Conservation (phyloP, 2,329 filamentous ascomycete species). For the Fusarium chaquense region DNA sequence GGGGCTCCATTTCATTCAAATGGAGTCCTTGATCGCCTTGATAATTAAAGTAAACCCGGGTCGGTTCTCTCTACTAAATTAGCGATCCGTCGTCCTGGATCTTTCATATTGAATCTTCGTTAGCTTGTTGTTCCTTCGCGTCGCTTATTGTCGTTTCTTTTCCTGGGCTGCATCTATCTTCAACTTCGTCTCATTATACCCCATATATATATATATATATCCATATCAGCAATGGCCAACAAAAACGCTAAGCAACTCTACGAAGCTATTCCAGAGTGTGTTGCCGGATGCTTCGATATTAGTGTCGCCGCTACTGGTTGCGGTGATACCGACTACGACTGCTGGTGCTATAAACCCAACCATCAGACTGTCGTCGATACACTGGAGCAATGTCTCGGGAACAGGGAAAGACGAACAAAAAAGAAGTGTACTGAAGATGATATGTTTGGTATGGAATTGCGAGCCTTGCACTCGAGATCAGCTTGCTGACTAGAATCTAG, state of each 20-base stretch:
- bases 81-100: background rate
- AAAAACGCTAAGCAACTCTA: constrained; percentile 36
- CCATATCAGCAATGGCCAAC: constrained; percentile 35
- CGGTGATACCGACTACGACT: constrained; percentile 40
- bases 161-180: background rate
- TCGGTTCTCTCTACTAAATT: constrained; percentile 1
- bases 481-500: constrained; percentile 17
- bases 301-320: constrained; percentile 43
- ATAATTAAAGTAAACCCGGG: background rate
- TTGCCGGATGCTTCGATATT: constrained; percentile 41
- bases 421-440: constrained; percentile 40
- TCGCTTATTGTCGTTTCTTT: background rate
- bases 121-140: constrained; percentile 6
- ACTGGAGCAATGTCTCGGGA: constrained; percentile 37
- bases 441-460: constrained; percentile 35
- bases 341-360: constrained; percentile 44
- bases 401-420: constrained; percentile 30
- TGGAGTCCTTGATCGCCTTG: constrained; percentile 9
- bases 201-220: background rate
- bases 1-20: constrained; percentile 20
- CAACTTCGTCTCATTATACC: background rate
- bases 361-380: constrained; percentile 45
- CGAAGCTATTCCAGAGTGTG: constrained; percentile 38
- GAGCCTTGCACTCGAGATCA: accelerated
- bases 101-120: background rate